A percentile compares a stretch with the other conserved stretches of the same genome.
These are phyloP conservation scores for Boletellus sp. DNA, from an alignment of 768 basidiomycete genomes.

Conservation along the genomic window DNA sequence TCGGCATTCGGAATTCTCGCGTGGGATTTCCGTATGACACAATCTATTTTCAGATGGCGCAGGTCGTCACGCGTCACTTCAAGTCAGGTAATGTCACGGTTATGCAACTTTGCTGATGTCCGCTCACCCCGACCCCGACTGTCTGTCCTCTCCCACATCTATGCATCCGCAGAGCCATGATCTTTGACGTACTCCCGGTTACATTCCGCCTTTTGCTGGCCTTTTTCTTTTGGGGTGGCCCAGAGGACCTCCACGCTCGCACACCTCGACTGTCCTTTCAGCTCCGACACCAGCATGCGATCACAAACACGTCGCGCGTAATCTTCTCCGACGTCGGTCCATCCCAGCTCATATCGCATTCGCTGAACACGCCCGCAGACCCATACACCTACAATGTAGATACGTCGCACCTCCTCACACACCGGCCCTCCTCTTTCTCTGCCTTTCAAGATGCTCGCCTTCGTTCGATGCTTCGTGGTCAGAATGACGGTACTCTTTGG, in stretches of 20 bases:
- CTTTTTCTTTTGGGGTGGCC: conserved; percentile 36
- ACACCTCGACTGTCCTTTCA: conserved; percentile 48
- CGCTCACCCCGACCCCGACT: background rate
- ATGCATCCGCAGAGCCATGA: conserved; percentile 9
- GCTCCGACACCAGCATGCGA: conserved; percentile 62
- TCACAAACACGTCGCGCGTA: conserved; percentile 49
- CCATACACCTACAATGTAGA: conserved; percentile 41
- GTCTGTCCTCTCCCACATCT: background rate
- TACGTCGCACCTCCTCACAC: conserved; percentile 37
- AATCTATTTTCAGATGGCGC: too few relatives aligned
- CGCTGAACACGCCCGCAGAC: conserved; percentile 19
- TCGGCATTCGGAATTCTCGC: too few relatives aligned
- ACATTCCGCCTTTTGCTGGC: conserved; percentile 42
- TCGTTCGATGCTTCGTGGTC: conserved; percentile 35
- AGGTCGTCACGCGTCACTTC: too few relatives aligned
- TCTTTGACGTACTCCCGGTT: conserved; percentile 33
- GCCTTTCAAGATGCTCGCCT: conserved; percentile 34
- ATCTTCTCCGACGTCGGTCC: conserved; percentile 54
- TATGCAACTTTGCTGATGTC: background rate
- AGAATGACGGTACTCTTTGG: conserved; percentile 54
- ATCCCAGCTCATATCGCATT: conserved; percentile 28
- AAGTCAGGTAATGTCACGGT: too few relatives aligned
- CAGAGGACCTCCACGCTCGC: conserved; percentile 28
- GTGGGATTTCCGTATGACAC: too few relatives aligned
- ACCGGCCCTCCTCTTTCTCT: conserved; percentile 44